phyloP scores from a whole-genome alignment of 2,329 filamentous ascomycete genomes.

The Fusarium cicatricum region DNA sequence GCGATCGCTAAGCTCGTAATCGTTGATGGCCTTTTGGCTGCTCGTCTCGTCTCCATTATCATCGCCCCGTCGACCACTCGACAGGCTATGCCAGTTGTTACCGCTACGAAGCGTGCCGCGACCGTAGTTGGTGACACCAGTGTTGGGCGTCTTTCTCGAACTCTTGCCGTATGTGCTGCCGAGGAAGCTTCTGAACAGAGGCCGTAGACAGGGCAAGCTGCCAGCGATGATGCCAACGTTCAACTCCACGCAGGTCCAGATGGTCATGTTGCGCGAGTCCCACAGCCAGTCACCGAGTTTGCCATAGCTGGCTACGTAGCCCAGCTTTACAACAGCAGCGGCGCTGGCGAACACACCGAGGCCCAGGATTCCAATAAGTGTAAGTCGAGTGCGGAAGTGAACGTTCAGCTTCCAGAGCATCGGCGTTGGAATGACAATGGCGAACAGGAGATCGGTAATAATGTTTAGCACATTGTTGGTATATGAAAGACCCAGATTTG shows the following conservation, averaged over 20 bases:
- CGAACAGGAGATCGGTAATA: slow-evolving; percentile 50
- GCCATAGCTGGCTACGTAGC: slow-evolving; percentile 50
- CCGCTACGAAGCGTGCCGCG: slow-evolving; percentile 36
- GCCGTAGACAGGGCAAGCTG: slow-evolving; percentile 47
- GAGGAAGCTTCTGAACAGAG: slow-evolving; percentile 46
- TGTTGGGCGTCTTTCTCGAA: slow-evolving; percentile 40
- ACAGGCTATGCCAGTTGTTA: slow-evolving; percentile 38
- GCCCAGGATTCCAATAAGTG: slow-evolving; percentile 51
- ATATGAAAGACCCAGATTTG: slow-evolving; percentile 53
- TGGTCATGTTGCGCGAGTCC: slow-evolving; percentile 56
- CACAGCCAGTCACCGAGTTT: slow-evolving; percentile 53
- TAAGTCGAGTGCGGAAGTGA: slow-evolving; percentile 50
- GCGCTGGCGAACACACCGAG: slow-evolving; percentile 56
- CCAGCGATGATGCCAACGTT: slow-evolving; percentile 51
- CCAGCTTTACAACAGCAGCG: slow-evolving; percentile 53
- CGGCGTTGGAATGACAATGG: slow-evolving; percentile 48
- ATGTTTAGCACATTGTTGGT: slow-evolving; percentile 51
- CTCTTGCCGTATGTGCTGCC: slow-evolving; percentile 44
- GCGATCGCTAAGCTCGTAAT: slow-evolving; percentile 41
- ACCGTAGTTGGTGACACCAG: slow-evolving; percentile 36
- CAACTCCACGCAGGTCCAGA: slow-evolving; percentile 54
- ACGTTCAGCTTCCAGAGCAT: slow-evolving; percentile 53
- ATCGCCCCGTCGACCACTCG: slow-evolving; percentile 28
- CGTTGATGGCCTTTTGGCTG: slow-evolving; percentile 42
- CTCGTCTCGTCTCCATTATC: slow-evolving; percentile 38